These are phyloP conservation scores for Nidularia sp. DNA, from an alignment of 768 basidiomycete species.

Conservation along the genomic window DNA sequence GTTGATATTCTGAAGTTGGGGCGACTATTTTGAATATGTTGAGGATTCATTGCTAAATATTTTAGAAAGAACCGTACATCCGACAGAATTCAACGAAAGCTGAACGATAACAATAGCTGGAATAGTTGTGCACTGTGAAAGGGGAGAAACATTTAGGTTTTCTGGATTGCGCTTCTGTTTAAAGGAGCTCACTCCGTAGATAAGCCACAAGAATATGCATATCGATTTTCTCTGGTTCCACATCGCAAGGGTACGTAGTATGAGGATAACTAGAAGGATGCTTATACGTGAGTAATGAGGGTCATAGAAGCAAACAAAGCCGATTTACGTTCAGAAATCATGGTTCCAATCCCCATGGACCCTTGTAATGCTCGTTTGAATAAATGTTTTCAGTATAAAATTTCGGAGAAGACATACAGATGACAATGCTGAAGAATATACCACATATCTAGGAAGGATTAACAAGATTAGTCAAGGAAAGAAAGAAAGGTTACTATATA, in stretches of 20 bases:
- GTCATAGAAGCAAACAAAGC: not conserved
- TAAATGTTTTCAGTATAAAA: not conserved
- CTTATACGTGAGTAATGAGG: not conserved
- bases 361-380: not conserved
- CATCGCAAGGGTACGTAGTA: not conserved
- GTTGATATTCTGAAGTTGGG: not conserved
- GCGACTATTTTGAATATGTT: not conserved
- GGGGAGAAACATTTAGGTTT: not conserved
- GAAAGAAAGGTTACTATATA: too few relatives aligned
- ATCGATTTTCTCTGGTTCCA: not conserved
- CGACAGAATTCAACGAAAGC: not conserved
- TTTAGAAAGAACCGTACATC: not conserved
- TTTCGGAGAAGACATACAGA: not conserved
- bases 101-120: not conserved
- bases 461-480: too few relatives aligned
- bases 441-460: too few relatives aligned
- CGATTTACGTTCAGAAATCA: not conserved
- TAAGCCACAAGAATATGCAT: not conserved
- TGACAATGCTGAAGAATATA: not conserved
- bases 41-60: not conserved
- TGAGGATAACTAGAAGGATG: not conserved
- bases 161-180: not conserved
- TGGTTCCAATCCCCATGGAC: not conserved
- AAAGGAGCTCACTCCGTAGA: not conserved
- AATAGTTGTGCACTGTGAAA: not conserved